Conservation (phyloP, 1,284 basidiomycete genomes). For the Tilletia horrida region DNA sequence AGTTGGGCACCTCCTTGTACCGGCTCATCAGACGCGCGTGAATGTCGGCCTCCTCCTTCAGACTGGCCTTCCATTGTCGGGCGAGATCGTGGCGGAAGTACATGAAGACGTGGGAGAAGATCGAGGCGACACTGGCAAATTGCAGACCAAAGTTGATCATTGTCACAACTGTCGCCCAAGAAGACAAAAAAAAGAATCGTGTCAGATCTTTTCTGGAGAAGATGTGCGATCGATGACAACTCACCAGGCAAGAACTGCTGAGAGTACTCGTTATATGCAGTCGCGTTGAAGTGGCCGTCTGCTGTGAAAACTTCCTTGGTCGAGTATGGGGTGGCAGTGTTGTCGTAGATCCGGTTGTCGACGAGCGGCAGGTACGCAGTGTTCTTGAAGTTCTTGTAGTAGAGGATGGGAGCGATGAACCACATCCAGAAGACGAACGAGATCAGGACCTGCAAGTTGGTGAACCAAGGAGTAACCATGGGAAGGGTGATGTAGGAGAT, state of each 20-base stretch:
- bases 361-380: constrained; percentile 19
- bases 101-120: constrained; percentile 64
- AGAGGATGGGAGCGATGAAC: constrained; percentile 13
- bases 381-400: constrained; percentile 21
- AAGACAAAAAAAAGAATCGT: too few relatives aligned
- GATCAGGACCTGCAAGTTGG: neutral
- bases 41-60: constrained; percentile 81
- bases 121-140: constrained; percentile 70
- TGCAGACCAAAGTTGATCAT: constrained; percentile 69
- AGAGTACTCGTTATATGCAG: constrained; percentile 79
- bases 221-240: too few relatives aligned
- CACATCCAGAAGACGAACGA: neutral
- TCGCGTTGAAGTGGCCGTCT: constrained; percentile 58
- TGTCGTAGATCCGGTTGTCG: constrained; percentile 28
- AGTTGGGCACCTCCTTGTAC: constrained; percentile 64
- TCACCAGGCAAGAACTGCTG: constrained; percentile 84
- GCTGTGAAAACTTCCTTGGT: constrained; percentile 12
- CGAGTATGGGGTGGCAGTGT: constrained; percentile 15
- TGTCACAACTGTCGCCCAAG: constrained; percentile 67
- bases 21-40: constrained; percentile 83
- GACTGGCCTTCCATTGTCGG: constrained; percentile 66
- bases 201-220: too few relatives aligned
- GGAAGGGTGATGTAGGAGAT: constrained; percentile 18
- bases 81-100: constrained; percentile 62
- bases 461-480: constrained; percentile 17